Conservation (phyloP, 805 yeast species). For the Wickerhamomyces hampshirensis region DNA sequence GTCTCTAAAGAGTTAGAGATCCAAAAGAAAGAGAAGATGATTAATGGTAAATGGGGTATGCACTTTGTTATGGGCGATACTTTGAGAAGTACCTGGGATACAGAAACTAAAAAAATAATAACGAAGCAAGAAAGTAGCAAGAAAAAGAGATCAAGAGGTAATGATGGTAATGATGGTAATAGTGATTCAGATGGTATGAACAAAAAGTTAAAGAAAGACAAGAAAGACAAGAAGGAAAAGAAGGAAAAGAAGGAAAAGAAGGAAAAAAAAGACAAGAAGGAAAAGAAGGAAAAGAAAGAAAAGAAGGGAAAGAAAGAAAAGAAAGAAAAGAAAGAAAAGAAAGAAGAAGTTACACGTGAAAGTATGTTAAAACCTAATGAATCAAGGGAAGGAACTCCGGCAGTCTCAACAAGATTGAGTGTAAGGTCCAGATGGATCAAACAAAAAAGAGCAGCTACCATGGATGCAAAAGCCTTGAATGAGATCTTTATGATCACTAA, state of each 20-base stretch:
- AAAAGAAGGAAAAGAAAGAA: conserved; percentile 28
- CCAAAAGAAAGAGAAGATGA: conserved; percentile 60
- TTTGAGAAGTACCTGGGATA: conserved; percentile 78
- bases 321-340: conserved; percentile 26
- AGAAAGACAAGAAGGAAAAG: conserved; percentile 26
- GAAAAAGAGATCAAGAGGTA: conserved; percentile 27
- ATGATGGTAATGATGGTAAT: conserved; percentile 21
- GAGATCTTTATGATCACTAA: conserved; percentile 87
- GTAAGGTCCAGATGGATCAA: conserved; percentile 84
- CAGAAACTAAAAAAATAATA: conserved; percentile 39
- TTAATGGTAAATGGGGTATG: conserved; percentile 87
- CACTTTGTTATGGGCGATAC: conserved; percentile 83
- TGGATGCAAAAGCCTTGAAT: conserved; percentile 83
- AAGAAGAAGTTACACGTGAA: conserved; percentile 33
- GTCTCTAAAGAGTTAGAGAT: conserved; percentile 61
- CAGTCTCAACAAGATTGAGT: conserved; percentile 53
- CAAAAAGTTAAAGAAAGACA: conserved; percentile 24
- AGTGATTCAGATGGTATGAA: conserved; percentile 15
- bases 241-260: conserved; percentile 27
- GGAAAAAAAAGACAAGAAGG: conserved; percentile 25
- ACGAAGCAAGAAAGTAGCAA: conserved; percentile 1
- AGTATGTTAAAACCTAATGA: conserved; percentile 38
- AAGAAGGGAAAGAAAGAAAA: conserved; percentile 26
- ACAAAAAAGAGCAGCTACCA: conserved; percentile 87
- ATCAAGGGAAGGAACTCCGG: conserved; percentile 26